Percentiles rank a stretch among this genome's conserved stretches.
Conservation (phyloP, 1,284 basidiomycete genomes). For the Fomitopsis palustris region DNA sequence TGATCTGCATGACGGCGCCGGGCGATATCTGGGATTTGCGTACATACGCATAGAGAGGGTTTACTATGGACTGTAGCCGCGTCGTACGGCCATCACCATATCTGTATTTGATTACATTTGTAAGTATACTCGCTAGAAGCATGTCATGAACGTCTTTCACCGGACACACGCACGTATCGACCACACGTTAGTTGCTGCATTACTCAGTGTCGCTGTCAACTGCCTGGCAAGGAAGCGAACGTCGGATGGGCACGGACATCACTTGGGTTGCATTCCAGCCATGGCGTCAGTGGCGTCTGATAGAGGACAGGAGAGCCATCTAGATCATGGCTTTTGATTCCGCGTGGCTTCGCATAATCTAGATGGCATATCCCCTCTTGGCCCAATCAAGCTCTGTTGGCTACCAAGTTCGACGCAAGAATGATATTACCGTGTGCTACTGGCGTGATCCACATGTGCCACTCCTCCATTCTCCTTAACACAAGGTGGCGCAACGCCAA, state of each 20-base stretch:
- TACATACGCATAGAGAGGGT: conserved; percentile 9
- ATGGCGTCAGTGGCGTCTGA: conserved; percentile 6
- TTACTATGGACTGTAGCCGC: not conserved
- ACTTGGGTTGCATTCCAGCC: not conserved
- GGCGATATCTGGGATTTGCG: conserved; percentile 1
- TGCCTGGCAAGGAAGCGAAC: not conserved
- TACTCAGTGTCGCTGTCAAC: not conserved
- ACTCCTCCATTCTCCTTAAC: not conserved
- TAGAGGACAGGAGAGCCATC: conserved; percentile 4
- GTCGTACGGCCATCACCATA: not conserved
- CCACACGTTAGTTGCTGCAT: not conserved
- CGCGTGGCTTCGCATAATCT: conserved; percentile 2
- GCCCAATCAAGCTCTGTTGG: not conserved
- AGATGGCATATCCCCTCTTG: not conserved
- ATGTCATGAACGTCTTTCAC: not conserved
- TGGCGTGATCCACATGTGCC: not conserved
- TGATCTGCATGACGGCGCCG: not conserved
- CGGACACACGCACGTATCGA: not conserved
- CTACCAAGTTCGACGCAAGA: not conserved
- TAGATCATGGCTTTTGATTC: not conserved
- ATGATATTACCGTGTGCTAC: not conserved
- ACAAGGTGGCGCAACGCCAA: not conserved
- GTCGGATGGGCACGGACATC: not conserved
- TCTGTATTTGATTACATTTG: not conserved
- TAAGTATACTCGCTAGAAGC: not conserved